These are phyloP conservation scores for Plantago elongata DNA, from an alignment of 257 asterid species.

Conservation along the genomic window DNA sequence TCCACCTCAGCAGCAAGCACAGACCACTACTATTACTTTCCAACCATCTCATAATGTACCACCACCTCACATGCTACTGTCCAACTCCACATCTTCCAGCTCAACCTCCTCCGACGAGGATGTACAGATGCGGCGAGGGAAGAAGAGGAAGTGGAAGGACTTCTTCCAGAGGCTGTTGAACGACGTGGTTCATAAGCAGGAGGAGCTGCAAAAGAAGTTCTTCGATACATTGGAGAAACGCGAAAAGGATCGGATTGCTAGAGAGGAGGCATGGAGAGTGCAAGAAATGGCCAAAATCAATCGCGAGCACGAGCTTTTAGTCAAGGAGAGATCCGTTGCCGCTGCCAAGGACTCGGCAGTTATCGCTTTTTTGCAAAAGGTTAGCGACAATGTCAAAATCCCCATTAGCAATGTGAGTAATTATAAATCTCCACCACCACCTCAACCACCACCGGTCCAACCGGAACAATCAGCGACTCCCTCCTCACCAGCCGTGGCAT, in stretches of 20 bases:
- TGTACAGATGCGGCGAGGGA: slow-evolving; percentile 44
- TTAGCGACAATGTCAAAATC: slow-evolving; percentile 33
- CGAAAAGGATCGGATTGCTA: slow-evolving; percentile 63
- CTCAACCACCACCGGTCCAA: slow-evolving; percentile 9
- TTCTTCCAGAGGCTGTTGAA: slow-evolving; percentile 56
- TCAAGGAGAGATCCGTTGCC: slow-evolving; percentile 75
- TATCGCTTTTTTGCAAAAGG: slow-evolving; percentile 59
- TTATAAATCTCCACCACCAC: slow-evolving; percentile 11
- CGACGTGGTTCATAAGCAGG: slow-evolving; percentile 70
- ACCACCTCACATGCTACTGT: slow-evolving; percentile 17
- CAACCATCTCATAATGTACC: slow-evolving; percentile 13
- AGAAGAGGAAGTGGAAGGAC: slow-evolving; percentile 85
- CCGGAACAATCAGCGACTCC: slow-evolving; percentile 2
- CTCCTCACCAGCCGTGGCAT: not conserved
- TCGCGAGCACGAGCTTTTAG: slow-evolving; percentile 66
- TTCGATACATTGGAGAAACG: slow-evolving; percentile 67
- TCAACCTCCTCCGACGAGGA: slow-evolving; percentile 86
- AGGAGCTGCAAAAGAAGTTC: slow-evolving; percentile 70
- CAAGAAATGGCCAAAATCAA: slow-evolving; percentile 71
- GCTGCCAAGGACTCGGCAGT: slow-evolving; percentile 80
- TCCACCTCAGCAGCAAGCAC: slow-evolving; percentile 8
- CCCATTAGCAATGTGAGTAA: slow-evolving; percentile 18
- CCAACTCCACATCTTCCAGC: slow-evolving; percentile 60
- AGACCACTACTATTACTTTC: slow-evolving; percentile 3
- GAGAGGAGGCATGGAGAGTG: slow-evolving; percentile 84